A percentile compares a stretch with the other conserved stretches of the same genome.
These are phyloP conservation scores for Sutorius australiensis DNA, from an alignment of 768 basidiomycete species.

Conservation along the genomic window DNA sequence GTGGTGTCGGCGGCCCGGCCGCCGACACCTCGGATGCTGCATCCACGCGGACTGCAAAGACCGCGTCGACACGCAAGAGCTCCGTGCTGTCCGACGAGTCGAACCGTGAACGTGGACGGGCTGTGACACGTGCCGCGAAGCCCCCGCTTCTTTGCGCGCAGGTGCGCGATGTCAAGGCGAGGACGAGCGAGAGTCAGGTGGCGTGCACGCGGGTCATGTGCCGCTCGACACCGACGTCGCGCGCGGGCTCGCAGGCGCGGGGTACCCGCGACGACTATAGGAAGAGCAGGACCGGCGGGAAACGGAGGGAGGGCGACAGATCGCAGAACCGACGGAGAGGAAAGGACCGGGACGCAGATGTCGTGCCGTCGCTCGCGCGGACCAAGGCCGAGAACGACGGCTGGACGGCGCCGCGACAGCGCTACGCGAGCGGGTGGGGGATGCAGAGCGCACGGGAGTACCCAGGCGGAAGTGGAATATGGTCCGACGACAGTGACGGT, in stretches of 20 bases:
- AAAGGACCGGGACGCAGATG: constrained; percentile 32
- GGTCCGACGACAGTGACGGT: constrained; percentile 28
- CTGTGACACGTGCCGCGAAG: constrained; percentile 4
- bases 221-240: constrained; percentile 65
- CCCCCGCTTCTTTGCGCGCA: constrained; percentile 36
- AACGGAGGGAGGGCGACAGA: constrained; percentile 21
- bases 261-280: constrained; percentile 20
- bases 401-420: constrained; percentile 39
- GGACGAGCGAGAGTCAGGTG: constrained; percentile 35
- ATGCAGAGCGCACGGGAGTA: constrained; percentile 19
- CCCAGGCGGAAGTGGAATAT: constrained; percentile 11
- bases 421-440: constrained; percentile 34
- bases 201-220: constrained; percentile 58
- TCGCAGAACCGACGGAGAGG: constrained; percentile 22
- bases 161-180: constrained; percentile 31
- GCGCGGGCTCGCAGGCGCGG: constrained; percentile 46
- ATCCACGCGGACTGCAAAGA: constrained; percentile 20
- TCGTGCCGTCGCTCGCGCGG: constrained; percentile 60
- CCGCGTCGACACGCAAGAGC: constrained; percentile 23
- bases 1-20: constrained; percentile 41
- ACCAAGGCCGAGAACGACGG: constrained; percentile 58
- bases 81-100: constrained; percentile 25
- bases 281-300: constrained; percentile 17
- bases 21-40: constrained; percentile 29
- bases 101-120: constrained; percentile 20